Base-by-base conservation (phyloP, 805 yeast species). In the Lachancea kluyveri region DNA sequence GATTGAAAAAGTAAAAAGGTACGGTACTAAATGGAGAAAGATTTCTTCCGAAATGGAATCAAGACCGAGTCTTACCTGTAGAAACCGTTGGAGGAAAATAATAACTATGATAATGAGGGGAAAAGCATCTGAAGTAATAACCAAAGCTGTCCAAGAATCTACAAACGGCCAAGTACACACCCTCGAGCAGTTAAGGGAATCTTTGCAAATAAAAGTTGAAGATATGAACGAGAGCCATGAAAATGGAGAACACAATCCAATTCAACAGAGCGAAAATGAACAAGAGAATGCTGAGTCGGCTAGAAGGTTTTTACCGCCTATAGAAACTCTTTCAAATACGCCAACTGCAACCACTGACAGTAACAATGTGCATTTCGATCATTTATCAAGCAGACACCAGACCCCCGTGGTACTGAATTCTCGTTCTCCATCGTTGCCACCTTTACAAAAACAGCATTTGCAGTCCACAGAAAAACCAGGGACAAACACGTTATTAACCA, bases 11-110 rank as follows among this genome's bases (percentile, higher is more conserved):
- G 88, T 86, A 14, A 75, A 77, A 46, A 54, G 57, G 22, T 72
- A 76, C 51, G 96, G 96, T 19, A 84, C 96, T 0, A 79, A 82
- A 51, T 88, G 97, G 97, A 71, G 92, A 46, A 74, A 80, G 1
- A 81, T 88, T 2, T 75, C 94, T 1, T 50, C 60, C 25, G 78
- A 74, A 28, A 73, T 88, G 67, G 68, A 72, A 24, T 80, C 88
- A 26, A 64, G 97, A 35, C 94, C 96, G 4, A 78, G 92, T 40
- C 68, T 88, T 36, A 85, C 95, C 1, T 87, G 96, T 54, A 66
- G 97, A 40, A 88, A 88, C 58, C 68, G 96, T 40, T 88, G 96
- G 96, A 70, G 96, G 45, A 86, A 83, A 49, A 72, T 85, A 20
- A 79, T 81, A 36, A 80, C 88, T 1, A 77, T 75, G 42, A 85